A percentile compares a stretch with the other conserved stretches of the same genome.
These are phyloP conservation scores for Fusarium sp. DNA, from an alignment of 2,329 filamentous ascomycete genomes.

Conservation along the genomic window DNA sequence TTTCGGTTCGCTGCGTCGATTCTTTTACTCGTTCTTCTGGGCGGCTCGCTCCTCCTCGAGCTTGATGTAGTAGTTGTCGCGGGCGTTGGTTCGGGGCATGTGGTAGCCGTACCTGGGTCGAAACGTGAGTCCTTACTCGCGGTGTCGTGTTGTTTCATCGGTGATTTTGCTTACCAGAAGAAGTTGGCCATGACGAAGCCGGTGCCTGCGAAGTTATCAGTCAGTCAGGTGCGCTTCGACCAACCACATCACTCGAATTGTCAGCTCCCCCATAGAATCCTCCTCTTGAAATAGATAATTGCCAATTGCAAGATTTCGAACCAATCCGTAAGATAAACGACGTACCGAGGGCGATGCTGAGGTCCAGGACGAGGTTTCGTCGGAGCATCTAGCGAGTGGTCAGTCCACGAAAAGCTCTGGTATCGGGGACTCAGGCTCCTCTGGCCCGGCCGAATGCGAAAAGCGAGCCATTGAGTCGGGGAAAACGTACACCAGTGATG, in stretches of 20 bases:
- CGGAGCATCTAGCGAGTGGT: constrained; percentile 67
- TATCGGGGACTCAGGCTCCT: constrained; percentile 27
- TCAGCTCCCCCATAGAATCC: constrained; percentile 33
- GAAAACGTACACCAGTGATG: constrained; percentile 69
- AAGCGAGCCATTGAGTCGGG: constrained; percentile 49
- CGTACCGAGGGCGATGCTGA: constrained; percentile 68
- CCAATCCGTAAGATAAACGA: constrained; percentile 30
- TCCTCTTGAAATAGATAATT: constrained; percentile 21
- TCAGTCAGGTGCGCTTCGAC: constrained; percentile 51
- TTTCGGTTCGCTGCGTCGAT: constrained; percentile 1
- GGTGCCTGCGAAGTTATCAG: constrained; percentile 56
- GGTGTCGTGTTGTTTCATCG: not conserved
- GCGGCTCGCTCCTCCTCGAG: constrained; percentile 68
- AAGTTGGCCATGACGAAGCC: constrained; percentile 67
- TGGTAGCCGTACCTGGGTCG: constrained; percentile 70
- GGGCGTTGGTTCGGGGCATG: constrained; percentile 69
- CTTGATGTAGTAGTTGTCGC: constrained; percentile 70
- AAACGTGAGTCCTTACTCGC: constrained; percentile 19
- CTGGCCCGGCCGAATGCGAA: constrained; percentile 26
- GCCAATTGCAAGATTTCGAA: constrained; percentile 9
- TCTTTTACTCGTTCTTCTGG: constrained; percentile 49
- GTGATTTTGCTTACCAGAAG: constrained; percentile 64
- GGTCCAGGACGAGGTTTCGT: constrained; percentile 68
- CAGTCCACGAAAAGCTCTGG: constrained; percentile 50
- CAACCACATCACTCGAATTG: constrained; percentile 46